Evolutionary conservation across 2,329 filamentous ascomycete genomes (phyloP).

Genomic region (Botrytis sinoallii): DNA sequence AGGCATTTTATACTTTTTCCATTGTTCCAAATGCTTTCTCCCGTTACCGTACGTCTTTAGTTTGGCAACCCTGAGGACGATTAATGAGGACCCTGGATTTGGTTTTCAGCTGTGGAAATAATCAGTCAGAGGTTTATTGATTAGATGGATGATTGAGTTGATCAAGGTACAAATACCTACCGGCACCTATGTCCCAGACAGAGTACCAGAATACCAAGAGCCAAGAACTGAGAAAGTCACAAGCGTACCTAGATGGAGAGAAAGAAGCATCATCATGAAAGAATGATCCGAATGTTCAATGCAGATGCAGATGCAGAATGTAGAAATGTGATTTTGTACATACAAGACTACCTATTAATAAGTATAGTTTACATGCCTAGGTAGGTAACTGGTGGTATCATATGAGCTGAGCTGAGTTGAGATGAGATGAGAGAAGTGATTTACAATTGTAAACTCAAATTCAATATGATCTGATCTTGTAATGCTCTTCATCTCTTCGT

Average conservation of each 20-base stretch:
- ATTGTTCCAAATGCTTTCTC: neutral
- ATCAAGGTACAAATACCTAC: neutral
- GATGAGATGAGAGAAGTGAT: too few relatives aligned
- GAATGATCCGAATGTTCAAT: neutral
- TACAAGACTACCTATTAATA: neutral
- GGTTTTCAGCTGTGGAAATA: neutral
- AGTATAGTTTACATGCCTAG: too few relatives aligned
- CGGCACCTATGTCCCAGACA: neutral
- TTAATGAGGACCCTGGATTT: neutral
- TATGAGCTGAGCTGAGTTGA: too few relatives aligned
- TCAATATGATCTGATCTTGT: too few relatives aligned
- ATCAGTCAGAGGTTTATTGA: neutral
- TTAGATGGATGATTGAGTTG: neutral
- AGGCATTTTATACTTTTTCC: neutral
- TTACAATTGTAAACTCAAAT: too few relatives aligned
- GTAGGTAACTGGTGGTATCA: too few relatives aligned
- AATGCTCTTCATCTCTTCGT: neutral
- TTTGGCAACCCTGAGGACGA: neutral
- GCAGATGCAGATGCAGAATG: neutral
- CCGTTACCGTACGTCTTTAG: neutral
- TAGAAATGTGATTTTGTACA: neutral
- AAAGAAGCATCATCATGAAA: neutral
- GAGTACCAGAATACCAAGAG: neutral
- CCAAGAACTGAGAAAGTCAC: neutral
- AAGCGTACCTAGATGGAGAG: neutral